Base-by-base conservation (phyloP, 2,329 filamentous ascomycete genomes). In the Mycosphaerella sp. region DNA sequence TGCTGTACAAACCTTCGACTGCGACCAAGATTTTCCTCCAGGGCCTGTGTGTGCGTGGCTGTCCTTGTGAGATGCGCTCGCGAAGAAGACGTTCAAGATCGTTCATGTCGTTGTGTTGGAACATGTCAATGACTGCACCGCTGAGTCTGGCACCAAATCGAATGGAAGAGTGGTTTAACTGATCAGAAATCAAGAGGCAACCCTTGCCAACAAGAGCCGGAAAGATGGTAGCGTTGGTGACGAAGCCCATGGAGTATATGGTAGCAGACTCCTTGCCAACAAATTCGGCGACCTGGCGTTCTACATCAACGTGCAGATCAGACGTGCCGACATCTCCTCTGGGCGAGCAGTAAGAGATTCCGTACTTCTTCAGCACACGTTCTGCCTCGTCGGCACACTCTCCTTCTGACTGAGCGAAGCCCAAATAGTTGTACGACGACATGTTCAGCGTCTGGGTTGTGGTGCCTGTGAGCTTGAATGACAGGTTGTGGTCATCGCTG, bases 1-100 rank as follows among this genome's bases (percentile, higher is more conserved):
- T 98, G 1, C 92, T 97, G 78, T 98, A 98, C 17, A 98, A 80
- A 64, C 93, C 93, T 72, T 98, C 93, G 38, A 98, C 89, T 38
- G 92, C 91, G 43, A 98, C 88, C 48, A 98, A 73, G 57, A 98
- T 97, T 82, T 97, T 98, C 80, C 95, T 96, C 93, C 93, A 98
- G 1, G 93, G 93, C 31, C 93, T 87, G 72, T 98, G 93, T n/a
- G 92, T 98, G 62, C 93, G 87, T 50, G 93, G 93, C 70, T 98
- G 93, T 43, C 93, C 93, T 73, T 97, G 92, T 11, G 92, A 91
- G 68, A 98, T 97, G 61, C 85, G 87, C 69, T 97, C 91, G 41
- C 93, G 86, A 6, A 98, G 82, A 64, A 87, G 84, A 56, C 81
- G 81, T 74, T 98, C 93, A 14, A 98, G 79, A 64, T 95, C 85